Evolutionary conservation across 257 asterid species (phyloP), one percentile per base, ranked within the genome.

Genomic region (Solanum chiquidenum): DNA sequence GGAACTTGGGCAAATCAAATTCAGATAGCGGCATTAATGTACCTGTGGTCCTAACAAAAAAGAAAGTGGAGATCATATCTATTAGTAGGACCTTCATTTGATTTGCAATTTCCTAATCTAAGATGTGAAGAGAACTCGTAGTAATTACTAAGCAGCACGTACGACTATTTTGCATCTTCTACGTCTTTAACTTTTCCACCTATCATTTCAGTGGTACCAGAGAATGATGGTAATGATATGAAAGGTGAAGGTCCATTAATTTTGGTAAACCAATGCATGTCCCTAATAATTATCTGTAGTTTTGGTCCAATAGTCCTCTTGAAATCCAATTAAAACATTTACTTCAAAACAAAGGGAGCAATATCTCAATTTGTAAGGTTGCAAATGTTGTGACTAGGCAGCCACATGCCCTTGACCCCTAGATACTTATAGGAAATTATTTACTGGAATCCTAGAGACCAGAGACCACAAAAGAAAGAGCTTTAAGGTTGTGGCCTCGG

Each of bases 31-130:
- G 20, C 83, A 72, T 86, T 68, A 20, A 86, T 86, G 83, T 11
- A 71, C 35, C 14, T 27, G 74, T 73, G 88, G 88, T 86, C 88
- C 88, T 9, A 49, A 35, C 72, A 27, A 12, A 86, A n/a, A 33
- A 66, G 18, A 20, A 55, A 2, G 66, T 46, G 82, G 80, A 73
- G 10, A 33, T 52, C 52, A 86, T 73, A 27, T 86, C 42, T 12
- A 58, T 72, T 86, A n/a, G 46, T 73, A 55, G 20, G 71, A 86
- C 71, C 88, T 86, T 86, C 74, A 86, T 86, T 86, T 52, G 68
- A 86, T 34, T 73, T 52, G 34, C 27, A 72, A 6, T 31, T 46
- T 52, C 12, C 38, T 46, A 49, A 31, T 35, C 49, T 46, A 75
- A 52, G 60, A 35, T 71, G 27, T 74, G 75, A 73, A 72, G 85